A percentile compares a stretch with the other conserved stretches of the same genome.
Evolutionary conservation across 1,139 yeast genomes (phyloP).

Genomic region (Taiozyma sp.): DNA sequence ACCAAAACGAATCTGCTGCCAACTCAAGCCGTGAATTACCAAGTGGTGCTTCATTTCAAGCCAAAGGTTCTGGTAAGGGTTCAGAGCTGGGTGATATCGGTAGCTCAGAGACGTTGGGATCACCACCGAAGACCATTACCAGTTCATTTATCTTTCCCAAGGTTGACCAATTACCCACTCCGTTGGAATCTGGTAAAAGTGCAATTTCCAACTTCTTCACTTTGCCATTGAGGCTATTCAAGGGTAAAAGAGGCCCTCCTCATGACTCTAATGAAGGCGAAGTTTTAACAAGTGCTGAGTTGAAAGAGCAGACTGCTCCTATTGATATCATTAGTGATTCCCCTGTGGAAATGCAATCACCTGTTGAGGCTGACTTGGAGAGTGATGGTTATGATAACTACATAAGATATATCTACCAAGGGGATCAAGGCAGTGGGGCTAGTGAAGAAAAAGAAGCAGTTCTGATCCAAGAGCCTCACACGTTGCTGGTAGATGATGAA

Average conservation of each 20-base stretch:
- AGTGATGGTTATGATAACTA: constrained; percentile 12
- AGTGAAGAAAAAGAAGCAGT: neutral
- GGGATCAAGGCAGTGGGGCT: neutral
- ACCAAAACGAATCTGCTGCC: constrained; percentile 10
- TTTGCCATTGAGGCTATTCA: constrained; percentile 10
- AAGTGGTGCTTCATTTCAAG: neutral
- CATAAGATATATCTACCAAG: constrained; percentile 9
- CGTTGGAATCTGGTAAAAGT: neutral
- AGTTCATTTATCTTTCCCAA: constrained; percentile 1
- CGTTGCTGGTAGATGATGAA: neutral
- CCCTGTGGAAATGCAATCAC: constrained; percentile 6
- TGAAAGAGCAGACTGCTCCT: constrained; percentile 3
- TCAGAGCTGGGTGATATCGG: neutral
- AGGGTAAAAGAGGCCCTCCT: neutral
- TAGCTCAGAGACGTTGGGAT: neutral
- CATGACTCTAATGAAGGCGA: neutral
- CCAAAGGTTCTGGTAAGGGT: neutral
- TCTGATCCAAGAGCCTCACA: neutral
- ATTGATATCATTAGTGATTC: constrained; percentile 13
- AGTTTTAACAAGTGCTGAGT: constrained; percentile 1
- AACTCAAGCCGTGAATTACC: constrained; percentile 1
- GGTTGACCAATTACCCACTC: constrained; percentile 14
- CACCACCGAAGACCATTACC: neutral
- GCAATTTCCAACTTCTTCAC: constrained; percentile 7
- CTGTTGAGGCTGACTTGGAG: neutral